Evolutionary conservation across 1,284 basidiomycete genomes (phyloP), one percentile per base, ranked within the genome.

Genomic region (Ganoderma lucidum): DNA sequence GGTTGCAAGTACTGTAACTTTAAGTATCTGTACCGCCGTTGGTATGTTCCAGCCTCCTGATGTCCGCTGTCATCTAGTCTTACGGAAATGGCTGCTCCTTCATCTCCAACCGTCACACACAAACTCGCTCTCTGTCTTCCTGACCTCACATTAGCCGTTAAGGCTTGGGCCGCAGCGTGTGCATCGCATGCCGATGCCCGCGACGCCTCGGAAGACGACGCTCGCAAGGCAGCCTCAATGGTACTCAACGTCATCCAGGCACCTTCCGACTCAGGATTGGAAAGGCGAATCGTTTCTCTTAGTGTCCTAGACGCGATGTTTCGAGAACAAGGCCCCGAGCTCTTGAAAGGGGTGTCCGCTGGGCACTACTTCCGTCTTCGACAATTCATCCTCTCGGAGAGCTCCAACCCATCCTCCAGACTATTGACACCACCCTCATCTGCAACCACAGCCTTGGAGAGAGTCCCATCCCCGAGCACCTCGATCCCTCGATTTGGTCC

Each of bases 321-420:
- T 12, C 37, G 42, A 23, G 55, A 45, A 0, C 15, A 51, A 35
- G 63, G 68, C 58, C 5, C 41, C 45, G 60, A 30, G 23, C 17
- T n/a, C 14, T 32, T 62, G 62, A 37, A 71, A 3, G 72, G 67
- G 2, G n/a, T 73, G n/a, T 53, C 63, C 10, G 71, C 71, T 5
- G 71, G 68, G 56, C 59, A 69, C 15, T 71, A 72, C 37, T 70
- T 59, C 45, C 67, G 70, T 9, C 62, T 66, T 10, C 59, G 45
- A 4, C 35, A 61, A 35, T 42, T 32, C 23, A 35, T 45, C 62
- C 45, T 23, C 15, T 39, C 10, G 35, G 19, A n/a, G 56, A 59
- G 10, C 15, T n/a, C 30, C 8, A 39, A n/a, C 19, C 10, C 32
- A 10, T 32, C 56, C 6, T 32, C n/a, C 35, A 17, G 6, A 14